Base-by-base conservation (phyloP, 2,329 filamentous ascomycete species). In the Pestalotiopsis fici region DNA sequence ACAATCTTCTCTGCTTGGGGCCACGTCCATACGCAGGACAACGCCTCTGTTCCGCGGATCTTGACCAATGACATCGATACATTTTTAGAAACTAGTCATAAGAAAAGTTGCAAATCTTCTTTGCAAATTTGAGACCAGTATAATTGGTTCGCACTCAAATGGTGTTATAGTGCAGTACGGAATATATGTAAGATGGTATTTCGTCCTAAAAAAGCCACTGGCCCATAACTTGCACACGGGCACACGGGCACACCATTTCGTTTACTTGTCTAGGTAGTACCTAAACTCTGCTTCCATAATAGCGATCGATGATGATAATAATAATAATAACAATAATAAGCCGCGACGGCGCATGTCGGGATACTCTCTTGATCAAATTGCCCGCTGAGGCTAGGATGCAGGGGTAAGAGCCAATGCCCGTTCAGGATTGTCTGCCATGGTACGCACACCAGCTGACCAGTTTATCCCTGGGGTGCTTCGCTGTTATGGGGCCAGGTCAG, bases 391-490 rank as follows among this genome's bases (percentile, higher is more conserved):
- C 65, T 63, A 27, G 59, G 23, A 56, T 57, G 59, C 65, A 64
- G 65, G 65, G 60, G 65, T 64, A 37, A 43, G 35, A 63, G 54
- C 63, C 63, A 65, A 57, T 65, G 28, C 56, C 28, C 50, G 1
- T 54, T 50, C 9, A 23, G 43, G 64, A 23, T 55, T 60, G 43
- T 61, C 21, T 25, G 57, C 12, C 64, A 60, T 39, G 50, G 43
- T 66, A 59, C 43, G 64, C 47, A 67, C 47, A 23, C 25, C 65
- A 64, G 65, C 65, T 67, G 65, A 66, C 43, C 59, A 43, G 55
- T 59, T 21, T 50, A 59, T 43, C 63, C 63, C 63, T 65, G 63
- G 18, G 56, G 15, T 25, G 39, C 31, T 59, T 57, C 31, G 31
- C 31, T 28, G 37, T 57, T 25, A 65, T 28, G 31, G 35, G n/a